Conservation (phyloP, 139 green algal genomes). For the Diplosphaera chodatii region DNA sequence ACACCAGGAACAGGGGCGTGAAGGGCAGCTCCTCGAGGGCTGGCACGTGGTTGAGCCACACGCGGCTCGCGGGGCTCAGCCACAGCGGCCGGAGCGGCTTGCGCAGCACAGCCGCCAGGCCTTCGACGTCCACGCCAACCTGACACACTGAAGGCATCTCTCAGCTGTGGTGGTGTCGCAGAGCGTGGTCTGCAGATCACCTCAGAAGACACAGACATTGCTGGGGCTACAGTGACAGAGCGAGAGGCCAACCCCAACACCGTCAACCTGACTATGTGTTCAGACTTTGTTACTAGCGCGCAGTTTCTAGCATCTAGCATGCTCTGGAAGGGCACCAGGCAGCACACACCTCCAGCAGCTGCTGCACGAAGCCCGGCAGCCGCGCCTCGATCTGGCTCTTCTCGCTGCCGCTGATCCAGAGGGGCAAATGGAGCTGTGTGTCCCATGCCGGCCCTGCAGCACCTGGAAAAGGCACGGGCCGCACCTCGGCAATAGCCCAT, state of each 20-base stretch:
- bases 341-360: constrained; percentile 53
- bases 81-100: constrained; percentile 90
- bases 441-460: too few species aligned
- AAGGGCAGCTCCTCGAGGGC: constrained; percentile 49
- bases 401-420: constrained; percentile 75
- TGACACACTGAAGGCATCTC: constrained; percentile 6
- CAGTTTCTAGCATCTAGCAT: too few species aligned
- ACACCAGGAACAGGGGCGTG: constrained; percentile 82
- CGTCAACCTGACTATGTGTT: too few species aligned
- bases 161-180: too few species aligned
- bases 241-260: too few species aligned
- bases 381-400: constrained; percentile 53
- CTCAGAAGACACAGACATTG: too few species aligned
- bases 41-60: constrained; percentile 64
- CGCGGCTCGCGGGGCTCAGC: constrained; percentile 70
- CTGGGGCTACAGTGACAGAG: too few species aligned
- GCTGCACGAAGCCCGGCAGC: constrained; percentile 68
- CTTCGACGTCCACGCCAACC: constrained; percentile 21
- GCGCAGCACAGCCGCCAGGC: constrained; percentile 34
- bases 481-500: too few species aligned
- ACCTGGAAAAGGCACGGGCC: too few species aligned
- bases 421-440: constrained; percentile 80
- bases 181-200: too few species aligned
- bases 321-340: too few species aligned
- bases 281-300: too few species aligned